phyloP scores from a whole-genome alignment of 805 yeast species.

The Myxozyma lipomycoides region DNA sequence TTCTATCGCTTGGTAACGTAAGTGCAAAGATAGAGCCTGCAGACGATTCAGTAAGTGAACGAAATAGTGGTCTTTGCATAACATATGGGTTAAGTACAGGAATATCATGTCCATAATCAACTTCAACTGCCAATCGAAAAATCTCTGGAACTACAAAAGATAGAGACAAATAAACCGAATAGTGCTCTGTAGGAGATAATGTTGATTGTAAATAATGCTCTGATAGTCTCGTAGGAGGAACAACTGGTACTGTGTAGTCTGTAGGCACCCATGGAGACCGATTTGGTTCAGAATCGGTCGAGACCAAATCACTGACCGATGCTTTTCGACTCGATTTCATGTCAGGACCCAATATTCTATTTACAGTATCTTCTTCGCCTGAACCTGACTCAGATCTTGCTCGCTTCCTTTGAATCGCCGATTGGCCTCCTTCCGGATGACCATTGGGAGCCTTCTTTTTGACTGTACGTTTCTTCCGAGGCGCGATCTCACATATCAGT shows the following conservation, averaged over 20 bases:
- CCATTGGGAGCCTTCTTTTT: slow-evolving; percentile 5
- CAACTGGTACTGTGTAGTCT: neutral
- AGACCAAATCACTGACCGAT: neutral
- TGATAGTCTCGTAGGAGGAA: neutral
- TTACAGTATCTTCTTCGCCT: neutral
- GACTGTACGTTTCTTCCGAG: slow-evolving; percentile 21
- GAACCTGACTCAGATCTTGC: neutral
- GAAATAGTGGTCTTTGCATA: neutral
- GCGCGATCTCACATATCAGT: slow-evolving; percentile 19
- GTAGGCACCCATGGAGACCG: neutral
- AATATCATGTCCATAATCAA: neutral
- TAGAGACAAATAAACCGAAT: slow-evolving; percentile 14
- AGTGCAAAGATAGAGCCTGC: slow-evolving; percentile 10
- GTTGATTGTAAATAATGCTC: slow-evolving; percentile 13
- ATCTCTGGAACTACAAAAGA: slow-evolving; percentile 17
- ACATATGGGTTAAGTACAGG: neutral
- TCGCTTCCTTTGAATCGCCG: neutral
- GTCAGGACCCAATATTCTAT: no score
- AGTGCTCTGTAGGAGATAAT: slow-evolving; percentile 9
- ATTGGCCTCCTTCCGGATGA: neutral
- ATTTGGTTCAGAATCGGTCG: neutral
- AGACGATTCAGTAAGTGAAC: slow-evolving; percentile 3
- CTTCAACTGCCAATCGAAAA: slow-evolving; percentile 5
- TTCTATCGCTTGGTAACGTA: slow-evolving; percentile 10
- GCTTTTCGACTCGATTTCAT: neutral